A percentile compares a stretch with the other conserved stretches of the same genome.
Conservation (phyloP, 352 stramenopile species). For the Pythium aristosporum region DNA sequence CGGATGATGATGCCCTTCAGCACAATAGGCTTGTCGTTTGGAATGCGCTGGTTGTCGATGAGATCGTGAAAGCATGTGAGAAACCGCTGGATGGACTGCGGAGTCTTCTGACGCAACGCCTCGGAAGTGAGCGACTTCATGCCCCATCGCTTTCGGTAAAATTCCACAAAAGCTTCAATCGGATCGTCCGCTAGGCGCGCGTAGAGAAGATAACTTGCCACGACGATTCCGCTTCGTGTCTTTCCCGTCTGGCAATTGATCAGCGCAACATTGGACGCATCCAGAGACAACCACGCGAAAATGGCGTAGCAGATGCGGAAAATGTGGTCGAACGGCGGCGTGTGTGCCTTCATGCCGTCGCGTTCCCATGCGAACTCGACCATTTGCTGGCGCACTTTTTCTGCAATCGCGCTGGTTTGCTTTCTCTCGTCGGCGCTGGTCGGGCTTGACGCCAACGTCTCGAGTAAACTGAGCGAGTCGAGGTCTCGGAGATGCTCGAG, state of each 20-base stretch:
- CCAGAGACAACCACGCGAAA: constrained; percentile 88
- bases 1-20: constrained; percentile 80
- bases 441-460: neutral
- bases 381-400: constrained; percentile 74
- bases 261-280: constrained; percentile 77
- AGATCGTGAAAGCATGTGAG: constrained; percentile 64
- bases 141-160: constrained; percentile 83
- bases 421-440: neutral
- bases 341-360: constrained; percentile 82
- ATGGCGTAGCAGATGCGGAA: constrained; percentile 93
- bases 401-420: constrained; percentile 31
- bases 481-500: constrained; percentile 15
- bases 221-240: constrained; percentile 90
- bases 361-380: constrained; percentile 85
- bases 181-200: constrained; percentile 59
- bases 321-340: constrained; percentile 75
- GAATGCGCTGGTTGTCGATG: constrained; percentile 47
- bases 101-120: constrained; percentile 62
- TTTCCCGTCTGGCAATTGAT: constrained; percentile 93
- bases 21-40: constrained; percentile 63
- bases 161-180: constrained; percentile 89
- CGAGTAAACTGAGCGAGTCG: constrained; percentile 12
- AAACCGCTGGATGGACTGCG: constrained; percentile 75
- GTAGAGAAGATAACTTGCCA: constrained; percentile 94
- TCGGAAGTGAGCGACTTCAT: constrained; percentile 69